A percentile compares a stretch with the other conserved stretches of the same genome.
phyloP scores from a whole-genome alignment of 116 monocot genomes.

The Cymodocea nodosa region DNA sequence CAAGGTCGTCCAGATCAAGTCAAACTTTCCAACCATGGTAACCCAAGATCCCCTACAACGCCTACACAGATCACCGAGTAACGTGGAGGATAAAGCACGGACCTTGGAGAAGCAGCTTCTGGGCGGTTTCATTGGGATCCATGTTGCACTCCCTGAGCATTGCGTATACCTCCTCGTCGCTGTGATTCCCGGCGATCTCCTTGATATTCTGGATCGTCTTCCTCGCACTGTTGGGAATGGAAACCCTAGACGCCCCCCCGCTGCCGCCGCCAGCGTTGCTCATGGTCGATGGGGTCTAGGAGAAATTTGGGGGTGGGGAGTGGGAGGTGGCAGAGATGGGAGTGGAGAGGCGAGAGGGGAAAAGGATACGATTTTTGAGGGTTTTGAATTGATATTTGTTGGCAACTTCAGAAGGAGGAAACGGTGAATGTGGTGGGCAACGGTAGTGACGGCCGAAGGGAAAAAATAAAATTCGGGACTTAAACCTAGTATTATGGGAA shows the following conservation, averaged over 20 bases:
- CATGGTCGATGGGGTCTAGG: conserved; percentile 11
- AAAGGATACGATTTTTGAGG: too few relatives aligned
- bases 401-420: neutral
- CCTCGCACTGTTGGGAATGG: conserved; percentile 48
- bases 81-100: neutral
- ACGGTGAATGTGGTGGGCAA: neutral
- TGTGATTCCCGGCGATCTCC: conserved; percentile 78
- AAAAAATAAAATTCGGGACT: too few relatives aligned
- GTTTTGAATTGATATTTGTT: too few relatives aligned
- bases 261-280: conserved; percentile 11
- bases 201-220: conserved; percentile 75
- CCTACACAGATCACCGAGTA: neutral
- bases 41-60: neutral
- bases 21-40: neutral
- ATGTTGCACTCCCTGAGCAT: conserved; percentile 86
- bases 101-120: conserved; percentile 88
- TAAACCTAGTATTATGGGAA: too few relatives aligned
- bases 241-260: conserved; percentile 50
- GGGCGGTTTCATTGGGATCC: conserved; percentile 94
- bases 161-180: conserved; percentile 91
- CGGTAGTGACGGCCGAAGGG: too few relatives aligned
- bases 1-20: neutral
- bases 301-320: neutral
- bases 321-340: neutral
- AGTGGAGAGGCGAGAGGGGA: neutral